These are phyloP conservation scores for Salicornia ramosissima DNA, from an alignment of 148 eudicot species.

Conservation along the genomic window DNA sequence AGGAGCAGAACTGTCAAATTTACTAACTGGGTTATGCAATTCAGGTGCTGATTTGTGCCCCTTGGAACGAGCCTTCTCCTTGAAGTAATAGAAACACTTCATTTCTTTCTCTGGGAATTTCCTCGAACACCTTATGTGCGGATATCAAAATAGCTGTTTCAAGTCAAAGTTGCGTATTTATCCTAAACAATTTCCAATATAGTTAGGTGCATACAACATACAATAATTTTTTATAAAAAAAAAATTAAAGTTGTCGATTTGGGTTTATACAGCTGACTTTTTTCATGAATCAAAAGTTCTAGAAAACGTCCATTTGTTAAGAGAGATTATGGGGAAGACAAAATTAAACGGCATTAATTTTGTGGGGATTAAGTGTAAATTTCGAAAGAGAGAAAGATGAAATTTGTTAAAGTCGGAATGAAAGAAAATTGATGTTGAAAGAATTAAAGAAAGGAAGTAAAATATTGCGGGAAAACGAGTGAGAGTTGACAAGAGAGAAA, in stretches of 20 bases:
- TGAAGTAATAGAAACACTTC: conserved; percentile 73
- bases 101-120: conserved; percentile 30
- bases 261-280: too few species aligned
- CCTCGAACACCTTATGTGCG: conserved; percentile 13
- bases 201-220: too few species aligned
- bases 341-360: background rate
- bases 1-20: conserved; percentile 34
- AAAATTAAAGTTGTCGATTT: too few species aligned
- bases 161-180: background rate
- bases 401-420: too few species aligned
- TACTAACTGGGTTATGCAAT: conserved; percentile 37
- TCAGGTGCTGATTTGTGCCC: conserved; percentile 64
- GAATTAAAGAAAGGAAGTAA: background rate
- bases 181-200: background rate
- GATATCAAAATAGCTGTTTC: background rate
- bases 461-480: conserved; percentile 1
- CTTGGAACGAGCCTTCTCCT: conserved; percentile 37
- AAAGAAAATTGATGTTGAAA: too few species aligned
- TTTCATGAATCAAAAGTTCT: too few species aligned
- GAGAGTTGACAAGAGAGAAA: conserved; percentile 7
- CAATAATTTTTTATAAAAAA: background rate
- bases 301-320: too few species aligned
- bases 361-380: background rate
- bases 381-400: background rate
- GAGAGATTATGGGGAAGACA: too few species aligned